phyloP scores from a whole-genome alignment of 176 grass and related monocot genomes.

The Aegilops bicornis region DNA sequence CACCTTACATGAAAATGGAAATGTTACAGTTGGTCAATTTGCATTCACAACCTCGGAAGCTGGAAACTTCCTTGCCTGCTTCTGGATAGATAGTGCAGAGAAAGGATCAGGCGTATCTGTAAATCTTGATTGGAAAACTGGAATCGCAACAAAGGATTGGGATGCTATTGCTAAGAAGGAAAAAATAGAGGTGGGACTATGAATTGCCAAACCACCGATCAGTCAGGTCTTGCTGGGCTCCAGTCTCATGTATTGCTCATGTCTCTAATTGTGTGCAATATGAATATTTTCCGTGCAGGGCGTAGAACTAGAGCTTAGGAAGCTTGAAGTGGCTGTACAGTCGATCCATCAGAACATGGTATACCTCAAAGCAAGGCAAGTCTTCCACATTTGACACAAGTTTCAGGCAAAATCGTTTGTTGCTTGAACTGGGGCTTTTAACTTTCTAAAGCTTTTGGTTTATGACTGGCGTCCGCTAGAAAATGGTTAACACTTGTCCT shows the following conservation, averaged over 20 bases:
- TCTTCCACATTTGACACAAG: background rate
- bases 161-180: constrained; percentile 90
- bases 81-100: constrained; percentile 71
- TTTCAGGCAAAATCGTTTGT: background rate
- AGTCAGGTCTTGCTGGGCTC: constrained; percentile 1
- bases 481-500: background rate
- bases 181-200: constrained; percentile 72
- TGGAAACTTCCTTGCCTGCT: constrained; percentile 84
- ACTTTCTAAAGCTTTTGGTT: background rate
- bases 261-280: constrained; percentile 12
- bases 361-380: constrained; percentile 72
- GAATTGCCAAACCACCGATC: background rate
- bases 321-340: constrained; percentile 73
- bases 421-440: background rate
- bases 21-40: constrained; percentile 68
- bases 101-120: constrained; percentile 55
- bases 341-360: constrained; percentile 80
- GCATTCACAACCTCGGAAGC: constrained; percentile 80
- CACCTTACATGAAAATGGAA: constrained; percentile 71
- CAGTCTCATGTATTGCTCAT: background rate
- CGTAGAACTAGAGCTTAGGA: constrained; percentile 75
- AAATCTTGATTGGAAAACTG: constrained; percentile 89
- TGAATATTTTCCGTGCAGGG: constrained; percentile 44
- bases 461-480: background rate
- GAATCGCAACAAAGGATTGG: constrained; percentile 87